Conservation (phyloP, 1,139 yeast genomes). For the Candida freyschussii region DNA sequence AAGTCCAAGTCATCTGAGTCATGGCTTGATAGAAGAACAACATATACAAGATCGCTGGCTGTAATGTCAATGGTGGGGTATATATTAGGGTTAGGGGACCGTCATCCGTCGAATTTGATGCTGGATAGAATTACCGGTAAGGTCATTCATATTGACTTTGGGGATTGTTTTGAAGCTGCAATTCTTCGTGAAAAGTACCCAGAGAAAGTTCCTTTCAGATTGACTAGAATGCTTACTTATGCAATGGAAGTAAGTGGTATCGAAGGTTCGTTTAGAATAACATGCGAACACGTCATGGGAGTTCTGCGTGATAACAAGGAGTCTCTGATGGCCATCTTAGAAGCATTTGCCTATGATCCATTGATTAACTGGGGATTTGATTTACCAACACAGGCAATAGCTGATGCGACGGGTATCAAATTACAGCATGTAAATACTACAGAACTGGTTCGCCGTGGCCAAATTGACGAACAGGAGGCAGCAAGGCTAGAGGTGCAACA, state of each 20-base stretch:
- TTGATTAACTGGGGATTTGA: conserved; percentile 98
- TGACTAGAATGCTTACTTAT: conserved; percentile 93
- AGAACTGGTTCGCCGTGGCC: conserved; percentile 67
- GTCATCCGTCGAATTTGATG: conserved; percentile 97
- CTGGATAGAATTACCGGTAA: conserved; percentile 91
- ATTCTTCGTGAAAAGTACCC: conserved; percentile 94
- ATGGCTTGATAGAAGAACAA: conserved; percentile 95
- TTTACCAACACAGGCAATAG: conserved; percentile 74
- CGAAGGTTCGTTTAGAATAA: conserved; percentile 94
- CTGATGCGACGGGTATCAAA: conserved; percentile 66
- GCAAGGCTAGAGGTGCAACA: conserved; percentile 66
- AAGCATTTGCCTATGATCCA: conserved; percentile 98
- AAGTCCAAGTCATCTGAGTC: conserved; percentile 95
- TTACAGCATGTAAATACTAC: conserved; percentile 61
- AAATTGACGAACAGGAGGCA: conserved; percentile 74
- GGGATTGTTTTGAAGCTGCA: conserved; percentile 99
- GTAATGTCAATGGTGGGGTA: conserved; percentile 99
- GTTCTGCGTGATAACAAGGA: conserved; percentile 91
- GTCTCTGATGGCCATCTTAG: conserved; percentile 94
- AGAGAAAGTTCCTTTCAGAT: conserved; percentile 94
- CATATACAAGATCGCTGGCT: conserved; percentile 91
- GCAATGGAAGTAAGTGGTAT: conserved; percentile 99
- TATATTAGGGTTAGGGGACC: conserved; percentile 91
- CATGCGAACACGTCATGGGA: conserved; percentile 96
- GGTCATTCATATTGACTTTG: conserved; percentile 95